Conservation (phyloP, 129 eudicot genomes). For the Dittrichia graveolens region DNA sequence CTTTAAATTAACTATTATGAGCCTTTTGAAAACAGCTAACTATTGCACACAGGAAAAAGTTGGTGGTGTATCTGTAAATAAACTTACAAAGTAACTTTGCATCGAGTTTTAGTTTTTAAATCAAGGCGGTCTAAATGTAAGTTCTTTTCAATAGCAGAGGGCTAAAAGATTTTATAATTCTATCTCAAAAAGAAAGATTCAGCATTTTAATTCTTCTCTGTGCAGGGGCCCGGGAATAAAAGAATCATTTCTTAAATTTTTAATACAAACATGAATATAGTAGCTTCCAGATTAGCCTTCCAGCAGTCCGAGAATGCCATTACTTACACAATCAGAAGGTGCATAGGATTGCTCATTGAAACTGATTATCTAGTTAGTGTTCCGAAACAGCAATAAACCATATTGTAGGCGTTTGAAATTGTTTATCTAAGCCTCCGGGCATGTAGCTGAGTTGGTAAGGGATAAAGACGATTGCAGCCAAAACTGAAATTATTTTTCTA, state of each 20-base stretch:
- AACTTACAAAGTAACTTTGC: neutral
- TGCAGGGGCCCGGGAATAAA: neutral
- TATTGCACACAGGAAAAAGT: neutral
- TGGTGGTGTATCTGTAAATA: neutral
- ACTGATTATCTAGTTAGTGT: neutral
- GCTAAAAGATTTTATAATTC: neutral
- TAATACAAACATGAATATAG: neutral
- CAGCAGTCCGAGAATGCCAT: neutral
- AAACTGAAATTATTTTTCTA: no score
- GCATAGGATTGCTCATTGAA: neutral
- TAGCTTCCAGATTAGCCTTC: neutral
- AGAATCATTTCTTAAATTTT: neutral
- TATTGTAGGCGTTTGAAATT: neutral
- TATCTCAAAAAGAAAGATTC: neutral
- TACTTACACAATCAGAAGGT: neutral
- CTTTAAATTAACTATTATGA: neutral
- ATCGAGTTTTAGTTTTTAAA: slow-evolving; percentile 21
- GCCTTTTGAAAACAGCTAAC: neutral
- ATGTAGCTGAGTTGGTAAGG: no score
- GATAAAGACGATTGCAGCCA: no score
- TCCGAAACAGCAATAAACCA: neutral
- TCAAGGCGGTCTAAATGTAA: slow-evolving; percentile 12
- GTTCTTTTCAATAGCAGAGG: neutral
- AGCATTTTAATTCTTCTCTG: no score
- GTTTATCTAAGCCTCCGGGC: neutral